phyloP scores from a whole-genome alignment of 2,329 filamentous ascomycete species.

The Domatiomyces catenatus region DNA sequence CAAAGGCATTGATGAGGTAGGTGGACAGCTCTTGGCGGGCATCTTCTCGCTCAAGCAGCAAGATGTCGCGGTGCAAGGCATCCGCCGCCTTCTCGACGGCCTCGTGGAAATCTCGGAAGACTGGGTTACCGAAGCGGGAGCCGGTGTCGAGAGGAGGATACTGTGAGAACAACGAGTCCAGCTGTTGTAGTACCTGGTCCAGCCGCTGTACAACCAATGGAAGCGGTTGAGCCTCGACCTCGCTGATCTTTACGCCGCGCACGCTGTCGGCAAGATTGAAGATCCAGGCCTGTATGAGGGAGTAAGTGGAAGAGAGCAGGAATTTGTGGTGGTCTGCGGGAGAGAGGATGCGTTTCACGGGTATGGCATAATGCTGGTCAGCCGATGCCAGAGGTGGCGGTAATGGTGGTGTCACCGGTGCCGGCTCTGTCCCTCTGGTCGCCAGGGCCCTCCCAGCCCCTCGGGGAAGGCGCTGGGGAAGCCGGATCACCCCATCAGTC shows the following conservation, averaged over 20 bases:
- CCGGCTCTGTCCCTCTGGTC: constrained; percentile 32
- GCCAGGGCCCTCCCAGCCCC: constrained; percentile 21
- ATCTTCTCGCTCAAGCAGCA: constrained; percentile 24
- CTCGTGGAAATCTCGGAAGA: constrained; percentile 67
- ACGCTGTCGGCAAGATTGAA: constrained; percentile 77
- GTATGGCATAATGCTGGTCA: constrained; percentile 47
- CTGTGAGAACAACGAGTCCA: constrained; percentile 48
- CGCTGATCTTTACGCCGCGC: constrained; percentile 50
- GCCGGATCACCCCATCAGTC: neutral
- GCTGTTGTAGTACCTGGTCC: constrained; percentile 52
- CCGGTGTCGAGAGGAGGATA: constrained; percentile 77
- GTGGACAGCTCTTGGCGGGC: constrained; percentile 58
- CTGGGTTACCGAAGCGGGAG: constrained; percentile 86
- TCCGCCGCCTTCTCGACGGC: constrained; percentile 26
- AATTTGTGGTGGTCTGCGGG: constrained; percentile 68
- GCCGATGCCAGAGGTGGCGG: constrained; percentile 50
- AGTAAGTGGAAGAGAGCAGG: constrained; percentile 57
- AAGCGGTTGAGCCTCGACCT: constrained; percentile 42
- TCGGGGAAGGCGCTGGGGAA: constrained; percentile 18
- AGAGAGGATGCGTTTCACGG: constrained; percentile 68
- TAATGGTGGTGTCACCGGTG: constrained; percentile 61
- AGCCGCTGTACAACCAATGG: constrained; percentile 49
- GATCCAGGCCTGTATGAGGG: constrained; percentile 66
- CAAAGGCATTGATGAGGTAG: constrained; percentile 73
- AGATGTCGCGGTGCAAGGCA: constrained; percentile 27